phyloP scores from a whole-genome alignment of 148 eudicot genomes.

The Cornus kousa region DNA sequence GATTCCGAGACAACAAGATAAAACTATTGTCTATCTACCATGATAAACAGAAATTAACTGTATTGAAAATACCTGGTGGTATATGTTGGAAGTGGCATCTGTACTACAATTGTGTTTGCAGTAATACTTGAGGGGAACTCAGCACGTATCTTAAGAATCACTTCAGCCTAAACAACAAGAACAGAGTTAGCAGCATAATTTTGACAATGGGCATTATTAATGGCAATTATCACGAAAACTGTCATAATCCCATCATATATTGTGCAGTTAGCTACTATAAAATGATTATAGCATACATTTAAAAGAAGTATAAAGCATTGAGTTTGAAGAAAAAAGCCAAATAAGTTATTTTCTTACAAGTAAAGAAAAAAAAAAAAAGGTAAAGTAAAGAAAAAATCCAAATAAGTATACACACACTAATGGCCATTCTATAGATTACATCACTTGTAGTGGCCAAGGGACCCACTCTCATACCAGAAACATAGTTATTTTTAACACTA shows the following conservation, averaged over 20 bases:
- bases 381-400: too few species aligned
- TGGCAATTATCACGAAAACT: not conserved
- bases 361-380: too few species aligned
- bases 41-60: not conserved
- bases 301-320: too few species aligned
- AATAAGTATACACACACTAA: not conserved
- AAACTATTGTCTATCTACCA: not conserved
- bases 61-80: conserved; percentile 63
- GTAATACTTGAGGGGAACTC: conserved; percentile 69
- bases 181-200: conserved; percentile 3
- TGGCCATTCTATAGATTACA: not conserved
- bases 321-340: too few species aligned
- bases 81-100: conserved; percentile 79
- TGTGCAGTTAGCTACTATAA: not conserved
- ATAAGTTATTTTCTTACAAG: too few species aligned
- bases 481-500: not conserved
- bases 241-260: not conserved
- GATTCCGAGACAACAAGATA: not conserved
- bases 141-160: conserved; percentile 75
- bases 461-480: not conserved
- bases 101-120: conserved; percentile 70
- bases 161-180: conserved; percentile 57
- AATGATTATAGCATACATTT: not conserved
- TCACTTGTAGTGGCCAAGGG: not conserved
- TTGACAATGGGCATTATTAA: not conserved